Conservation (phyloP, 2,329 filamentous ascomycete genomes). For the Colletotrichum gloeosporioides region DNA sequence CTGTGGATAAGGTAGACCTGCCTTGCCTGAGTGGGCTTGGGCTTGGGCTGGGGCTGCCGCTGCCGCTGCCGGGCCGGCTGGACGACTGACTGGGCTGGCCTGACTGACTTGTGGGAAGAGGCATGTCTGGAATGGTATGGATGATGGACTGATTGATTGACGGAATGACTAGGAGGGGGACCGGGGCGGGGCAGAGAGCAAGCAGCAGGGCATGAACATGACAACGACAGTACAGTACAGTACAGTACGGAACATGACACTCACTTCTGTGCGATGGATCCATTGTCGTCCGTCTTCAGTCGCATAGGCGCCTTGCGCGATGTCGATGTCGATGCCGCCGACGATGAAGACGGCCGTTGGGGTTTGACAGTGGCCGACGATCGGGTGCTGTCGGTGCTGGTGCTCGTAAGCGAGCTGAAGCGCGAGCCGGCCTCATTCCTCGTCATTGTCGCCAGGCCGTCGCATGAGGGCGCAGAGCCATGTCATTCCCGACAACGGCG, state of each 20-base stretch:
- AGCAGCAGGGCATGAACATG: neutral
- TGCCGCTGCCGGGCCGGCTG: neutral
- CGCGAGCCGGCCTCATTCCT: conserved; percentile 68
- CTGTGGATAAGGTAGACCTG: neutral
- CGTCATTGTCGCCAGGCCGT: conserved; percentile 64
- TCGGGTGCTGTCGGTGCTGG: conserved; percentile 69
- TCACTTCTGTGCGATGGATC: conserved; percentile 37
- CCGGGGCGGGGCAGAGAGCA: neutral
- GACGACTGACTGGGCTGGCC: neutral
- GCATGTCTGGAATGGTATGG: neutral
- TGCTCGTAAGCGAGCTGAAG: conserved; percentile 71
- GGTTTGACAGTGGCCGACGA: conserved; percentile 70
- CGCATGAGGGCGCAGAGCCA: conserved; percentile 22
- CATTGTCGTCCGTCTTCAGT: conserved; percentile 49
- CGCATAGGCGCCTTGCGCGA: conserved; percentile 34
- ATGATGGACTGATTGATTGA: neutral
- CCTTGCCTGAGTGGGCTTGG: neutral
- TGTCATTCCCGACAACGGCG: conserved; percentile 19
- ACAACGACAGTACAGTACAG: neutral
- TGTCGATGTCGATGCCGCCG: conserved; percentile 22
- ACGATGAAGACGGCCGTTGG: conserved; percentile 34
- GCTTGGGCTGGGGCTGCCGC: neutral
- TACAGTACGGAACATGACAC: conserved; percentile 15
- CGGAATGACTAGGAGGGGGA: neutral
- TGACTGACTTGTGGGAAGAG: neutral